Conservation (phyloP, 2,329 filamentous ascomycete genomes). For the Fusarium nanum region DNA sequence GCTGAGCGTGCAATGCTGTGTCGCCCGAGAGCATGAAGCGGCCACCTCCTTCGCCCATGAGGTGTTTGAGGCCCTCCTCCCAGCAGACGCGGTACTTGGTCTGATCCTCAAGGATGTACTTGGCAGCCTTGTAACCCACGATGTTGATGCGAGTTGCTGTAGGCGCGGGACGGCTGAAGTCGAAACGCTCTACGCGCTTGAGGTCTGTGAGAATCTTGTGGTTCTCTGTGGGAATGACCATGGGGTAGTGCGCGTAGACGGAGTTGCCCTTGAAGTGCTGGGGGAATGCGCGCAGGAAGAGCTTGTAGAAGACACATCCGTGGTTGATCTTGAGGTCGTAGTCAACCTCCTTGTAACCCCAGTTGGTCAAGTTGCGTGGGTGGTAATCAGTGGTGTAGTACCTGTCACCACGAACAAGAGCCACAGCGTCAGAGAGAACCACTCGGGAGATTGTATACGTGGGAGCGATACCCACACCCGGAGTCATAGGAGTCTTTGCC, state of each 20-base stretch:
- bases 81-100: slow-evolving; percentile 73
- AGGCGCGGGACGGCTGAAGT: slow-evolving; percentile 70
- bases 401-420: slow-evolving; percentile 81
- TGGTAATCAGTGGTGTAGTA: slow-evolving; percentile 85
- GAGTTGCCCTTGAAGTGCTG: slow-evolving; percentile 82
- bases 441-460: slow-evolving; percentile 82
- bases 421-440: slow-evolving; percentile 80
- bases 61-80: slow-evolving; percentile 70
- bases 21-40: slow-evolving; percentile 69
- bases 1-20: slow-evolving; percentile 58
- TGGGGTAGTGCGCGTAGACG: slow-evolving; percentile 84
- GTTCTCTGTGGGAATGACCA: slow-evolving; percentile 77
- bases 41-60: slow-evolving; percentile 67
- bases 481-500: slow-evolving; percentile 77
- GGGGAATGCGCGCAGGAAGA: slow-evolving; percentile 83
- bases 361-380: slow-evolving; percentile 80
- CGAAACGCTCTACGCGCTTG: slow-evolving; percentile 75
- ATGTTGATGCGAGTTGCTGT: slow-evolving; percentile 65
- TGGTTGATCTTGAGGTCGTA: slow-evolving; percentile 81
- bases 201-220: slow-evolving; percentile 75
- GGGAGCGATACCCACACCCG: slow-evolving; percentile 79
- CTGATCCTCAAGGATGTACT: slow-evolving; percentile 70
- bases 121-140: slow-evolving; percentile 69
- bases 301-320: slow-evolving; percentile 86
- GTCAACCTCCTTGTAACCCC: slow-evolving; percentile 81